Base-by-base conservation (phyloP, 2,329 filamentous ascomycete species). In the Neospermospora avenae region DNA sequence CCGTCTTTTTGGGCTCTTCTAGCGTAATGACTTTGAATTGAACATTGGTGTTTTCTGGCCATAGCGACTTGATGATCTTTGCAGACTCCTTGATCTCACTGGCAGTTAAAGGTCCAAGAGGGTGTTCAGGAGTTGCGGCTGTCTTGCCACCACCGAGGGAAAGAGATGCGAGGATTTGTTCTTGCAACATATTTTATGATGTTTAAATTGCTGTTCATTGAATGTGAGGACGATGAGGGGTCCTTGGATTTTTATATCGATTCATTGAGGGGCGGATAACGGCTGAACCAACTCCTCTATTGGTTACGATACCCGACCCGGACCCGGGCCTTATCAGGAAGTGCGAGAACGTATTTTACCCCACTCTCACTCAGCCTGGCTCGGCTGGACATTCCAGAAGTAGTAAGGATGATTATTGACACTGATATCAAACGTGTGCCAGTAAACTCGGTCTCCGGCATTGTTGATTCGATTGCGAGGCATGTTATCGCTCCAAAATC, bases 21-120 rank as follows among this genome's bases (percentile, higher is more conserved):
- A 86, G 73, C n/a, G 80, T 87, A 25, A 88, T 77, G 45, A 76
- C 76, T 71, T 87, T 88, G 78, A 86, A 88, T 55, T 86, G 81
- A 45, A 87, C 70, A 31, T 81, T 76, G 2, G 80, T 81, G 24
- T 77, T 76, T 13, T 75, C 73, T 0, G 84, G 84, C 81, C 84
- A 87, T 58, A 78, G 75, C 49, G 73, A 71, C 59, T 74, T 78
- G 63, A 88, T 75, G 34, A 86, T 73, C 1, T 72, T 66, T 6
- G 80, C 76, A 28, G 79, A 78, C 46, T 77, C 73, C 14, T 75
- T 75, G 63, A 88, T 86, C 71, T 88, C 85, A 22, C 74, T 69
- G n/a, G 77, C 77, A 28, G 77, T 81, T 44, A 88, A 75, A 35
- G 85, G 84, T 5, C 83, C 82, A 55, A 88, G 77, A 11, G 85